Evolutionary conservation across 306 rosid genomes (phyloP).

Genomic region (Vigna mungo): DNA sequence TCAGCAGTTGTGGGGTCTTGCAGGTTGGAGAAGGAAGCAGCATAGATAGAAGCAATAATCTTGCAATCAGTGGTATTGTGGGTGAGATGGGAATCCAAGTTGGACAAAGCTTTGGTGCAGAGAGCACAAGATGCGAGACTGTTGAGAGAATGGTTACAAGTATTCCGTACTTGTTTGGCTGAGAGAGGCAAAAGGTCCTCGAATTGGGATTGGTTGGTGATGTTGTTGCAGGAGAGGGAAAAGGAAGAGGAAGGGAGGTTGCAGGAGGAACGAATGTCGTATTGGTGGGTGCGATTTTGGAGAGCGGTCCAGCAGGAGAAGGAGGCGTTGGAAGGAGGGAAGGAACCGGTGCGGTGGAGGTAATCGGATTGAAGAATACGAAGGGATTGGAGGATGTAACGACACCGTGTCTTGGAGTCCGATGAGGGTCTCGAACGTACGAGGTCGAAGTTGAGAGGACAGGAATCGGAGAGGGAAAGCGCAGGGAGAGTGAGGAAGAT

Average conservation of each 20-base stretch:
- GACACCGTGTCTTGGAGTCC: constrained; percentile 44
- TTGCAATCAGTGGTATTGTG: constrained; percentile 61
- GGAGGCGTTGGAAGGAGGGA: constrained; percentile 40
- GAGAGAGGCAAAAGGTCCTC: constrained; percentile 30
- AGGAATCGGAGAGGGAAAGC: constrained; percentile 23
- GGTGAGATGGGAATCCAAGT: constrained; percentile 41
- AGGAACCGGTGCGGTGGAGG: constrained; percentile 54
- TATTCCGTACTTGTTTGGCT: not conserved
- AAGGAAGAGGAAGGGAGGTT: constrained; percentile 35
- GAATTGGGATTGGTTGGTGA: constrained; percentile 56
- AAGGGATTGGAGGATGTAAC: constrained; percentile 53
- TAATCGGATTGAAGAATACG: constrained; percentile 61
- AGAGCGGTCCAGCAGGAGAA: constrained; percentile 28
- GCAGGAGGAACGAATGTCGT: constrained; percentile 32
- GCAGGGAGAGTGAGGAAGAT: constrained; percentile 2
- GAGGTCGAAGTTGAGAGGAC: constrained; percentile 78
- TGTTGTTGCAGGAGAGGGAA: constrained; percentile 64
- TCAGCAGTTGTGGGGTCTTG: constrained; percentile 53
- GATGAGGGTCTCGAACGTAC: constrained; percentile 35
- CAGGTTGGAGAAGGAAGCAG: constrained; percentile 58
- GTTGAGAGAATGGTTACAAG: constrained; percentile 60
- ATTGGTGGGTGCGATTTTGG: constrained; percentile 15
- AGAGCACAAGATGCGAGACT: constrained; percentile 60
- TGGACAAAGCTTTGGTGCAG: constrained; percentile 56
- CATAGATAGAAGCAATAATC: constrained; percentile 54